phyloP scores from a whole-genome alignment of 108 stramenopile species.

The Bacterosira constricta region DNA sequence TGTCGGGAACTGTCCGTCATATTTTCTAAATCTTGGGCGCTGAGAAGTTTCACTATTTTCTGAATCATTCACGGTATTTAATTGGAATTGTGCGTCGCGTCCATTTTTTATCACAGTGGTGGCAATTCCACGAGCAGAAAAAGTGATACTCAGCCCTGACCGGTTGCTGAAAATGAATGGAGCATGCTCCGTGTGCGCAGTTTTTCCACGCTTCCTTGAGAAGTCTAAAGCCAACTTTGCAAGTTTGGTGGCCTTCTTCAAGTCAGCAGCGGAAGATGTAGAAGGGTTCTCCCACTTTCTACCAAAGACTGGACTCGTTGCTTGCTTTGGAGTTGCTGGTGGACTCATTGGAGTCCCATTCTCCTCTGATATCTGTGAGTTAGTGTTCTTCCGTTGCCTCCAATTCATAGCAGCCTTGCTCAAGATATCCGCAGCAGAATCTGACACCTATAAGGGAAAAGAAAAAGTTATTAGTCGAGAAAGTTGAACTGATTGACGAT shows the following conservation, averaged over 20 bases:
- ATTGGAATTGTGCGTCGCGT: conserved; percentile 58
- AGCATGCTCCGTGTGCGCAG: conserved; percentile 8
- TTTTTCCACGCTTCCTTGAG: conserved; percentile 18
- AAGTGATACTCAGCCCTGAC: conserved; percentile 62
- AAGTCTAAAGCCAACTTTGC: conserved; percentile 43
- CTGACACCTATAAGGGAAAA: conserved; percentile 1
- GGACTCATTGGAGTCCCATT: too few relatives aligned
- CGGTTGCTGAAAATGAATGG: conserved; percentile 73
- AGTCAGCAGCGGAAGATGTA: conserved; percentile 26
- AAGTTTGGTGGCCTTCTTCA: conserved; percentile 45
- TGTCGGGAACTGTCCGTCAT: conserved; percentile 61
- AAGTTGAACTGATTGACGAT: background rate
- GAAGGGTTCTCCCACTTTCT: too few relatives aligned
- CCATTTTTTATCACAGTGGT: conserved; percentile 45
- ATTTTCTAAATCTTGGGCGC: conserved; percentile 52
- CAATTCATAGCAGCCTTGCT: conserved; percentile 9
- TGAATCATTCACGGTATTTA: conserved; percentile 46
- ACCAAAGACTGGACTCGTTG: too few relatives aligned
- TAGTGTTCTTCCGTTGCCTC: background rate
- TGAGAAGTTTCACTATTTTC: background rate
- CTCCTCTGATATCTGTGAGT: too few relatives aligned
- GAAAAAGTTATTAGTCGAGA: background rate
- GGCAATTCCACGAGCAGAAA: conserved; percentile 14
- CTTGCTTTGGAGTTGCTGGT: too few relatives aligned
- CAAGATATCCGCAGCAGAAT: conserved; percentile 21